Conservation (phyloP, 495 filamentous ascomycete genomes). For the Aspergillus ellipticus region DNA sequence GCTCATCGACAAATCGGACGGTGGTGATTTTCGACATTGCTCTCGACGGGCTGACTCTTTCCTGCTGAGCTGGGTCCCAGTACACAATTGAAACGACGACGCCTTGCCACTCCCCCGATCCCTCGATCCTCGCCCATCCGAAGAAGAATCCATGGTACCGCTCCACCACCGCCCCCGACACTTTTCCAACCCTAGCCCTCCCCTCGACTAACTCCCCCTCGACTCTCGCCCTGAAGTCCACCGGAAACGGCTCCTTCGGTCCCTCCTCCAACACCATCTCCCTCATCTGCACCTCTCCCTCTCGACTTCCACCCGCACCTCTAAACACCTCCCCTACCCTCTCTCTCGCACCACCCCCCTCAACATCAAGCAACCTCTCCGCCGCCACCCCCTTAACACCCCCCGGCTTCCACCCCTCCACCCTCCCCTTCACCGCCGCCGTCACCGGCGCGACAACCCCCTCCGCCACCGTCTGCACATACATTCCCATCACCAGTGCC, state of each 20-base stretch:
- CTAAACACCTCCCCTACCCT: conserved; percentile 37
- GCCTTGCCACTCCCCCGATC: conserved; percentile 47
- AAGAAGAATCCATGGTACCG: conserved; percentile 59
- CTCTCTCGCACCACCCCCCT: conserved; percentile 30
- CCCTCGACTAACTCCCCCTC: background rate
- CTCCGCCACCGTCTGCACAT: conserved; percentile 47
- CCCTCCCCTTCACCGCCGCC: conserved; percentile 33
- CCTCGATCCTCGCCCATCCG: conserved; percentile 51
- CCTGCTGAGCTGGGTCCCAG: conserved; percentile 36
- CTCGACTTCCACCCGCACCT: conserved; percentile 38
- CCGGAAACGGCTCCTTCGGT: conserved; percentile 55
- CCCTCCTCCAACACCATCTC: conserved; percentile 37
- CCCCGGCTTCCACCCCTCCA: conserved; percentile 35
- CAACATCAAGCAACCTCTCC: conserved; percentile 33
- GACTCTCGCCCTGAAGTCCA: conserved; percentile 44
- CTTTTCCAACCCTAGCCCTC: conserved; percentile 8
- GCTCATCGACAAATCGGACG: conserved; percentile 44
- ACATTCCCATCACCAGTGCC: conserved; percentile 51
- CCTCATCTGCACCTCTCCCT: conserved; percentile 23
- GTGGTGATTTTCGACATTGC: conserved; percentile 40
- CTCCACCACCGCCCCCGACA: conserved; percentile 43
- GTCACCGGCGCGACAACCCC: conserved; percentile 47
- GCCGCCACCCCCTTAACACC: conserved; percentile 40
- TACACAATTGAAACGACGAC: conserved; percentile 45
- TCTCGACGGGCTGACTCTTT: conserved; percentile 34